Percentiles rank a stretch among this genome's conserved stretches.
phyloP scores from a whole-genome alignment of 257 asterid species.

The Dorcoceras hygrometricum region DNA sequence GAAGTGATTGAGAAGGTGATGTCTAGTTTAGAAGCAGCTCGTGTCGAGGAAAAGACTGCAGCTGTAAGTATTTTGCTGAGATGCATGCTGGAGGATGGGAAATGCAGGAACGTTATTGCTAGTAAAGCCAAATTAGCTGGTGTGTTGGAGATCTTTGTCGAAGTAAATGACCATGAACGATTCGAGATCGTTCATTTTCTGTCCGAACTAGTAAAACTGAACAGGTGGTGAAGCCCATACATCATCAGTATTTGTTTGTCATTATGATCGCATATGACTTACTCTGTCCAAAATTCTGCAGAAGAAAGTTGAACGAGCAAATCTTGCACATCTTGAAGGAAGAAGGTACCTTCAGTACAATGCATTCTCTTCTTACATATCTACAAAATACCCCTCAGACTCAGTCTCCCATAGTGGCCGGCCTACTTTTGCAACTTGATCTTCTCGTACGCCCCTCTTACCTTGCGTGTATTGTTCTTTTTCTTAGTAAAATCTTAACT shows the following conservation, averaged over 20 bases:
- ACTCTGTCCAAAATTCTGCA: slow-evolving; percentile 27
- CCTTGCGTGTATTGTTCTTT: neutral
- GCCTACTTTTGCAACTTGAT: slow-evolving; percentile 82
- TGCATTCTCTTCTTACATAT: slow-evolving; percentile 69
- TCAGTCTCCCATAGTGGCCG: slow-evolving; percentile 68
- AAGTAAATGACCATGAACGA: slow-evolving; percentile 42
- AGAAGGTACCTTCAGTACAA: slow-evolving; percentile 67
- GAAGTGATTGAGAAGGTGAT: slow-evolving; percentile 37
- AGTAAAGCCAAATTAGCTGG: slow-evolving; percentile 50
- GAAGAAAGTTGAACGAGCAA: slow-evolving; percentile 63
- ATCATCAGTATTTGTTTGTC: neutral
- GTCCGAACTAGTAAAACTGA: slow-evolving; percentile 60
- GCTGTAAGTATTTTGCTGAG: slow-evolving; percentile 62
- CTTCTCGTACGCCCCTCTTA: slow-evolving; percentile 48
- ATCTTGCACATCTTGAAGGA: slow-evolving; percentile 62
- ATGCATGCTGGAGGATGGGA: slow-evolving; percentile 69
- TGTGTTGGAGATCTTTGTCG: slow-evolving; percentile 48
- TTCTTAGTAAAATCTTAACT: neutral
- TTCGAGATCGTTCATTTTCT: slow-evolving; percentile 65
- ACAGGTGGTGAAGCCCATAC: slow-evolving; percentile 41
- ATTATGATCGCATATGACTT: neutral
- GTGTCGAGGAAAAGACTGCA: slow-evolving; percentile 48
- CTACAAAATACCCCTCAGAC: slow-evolving; percentile 56
- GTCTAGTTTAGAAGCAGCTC: slow-evolving; percentile 44
- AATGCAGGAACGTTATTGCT: slow-evolving; percentile 62